These are phyloP conservation scores for Terana coerulea DNA, from an alignment of 768 basidiomycete species.

Conservation along the genomic window DNA sequence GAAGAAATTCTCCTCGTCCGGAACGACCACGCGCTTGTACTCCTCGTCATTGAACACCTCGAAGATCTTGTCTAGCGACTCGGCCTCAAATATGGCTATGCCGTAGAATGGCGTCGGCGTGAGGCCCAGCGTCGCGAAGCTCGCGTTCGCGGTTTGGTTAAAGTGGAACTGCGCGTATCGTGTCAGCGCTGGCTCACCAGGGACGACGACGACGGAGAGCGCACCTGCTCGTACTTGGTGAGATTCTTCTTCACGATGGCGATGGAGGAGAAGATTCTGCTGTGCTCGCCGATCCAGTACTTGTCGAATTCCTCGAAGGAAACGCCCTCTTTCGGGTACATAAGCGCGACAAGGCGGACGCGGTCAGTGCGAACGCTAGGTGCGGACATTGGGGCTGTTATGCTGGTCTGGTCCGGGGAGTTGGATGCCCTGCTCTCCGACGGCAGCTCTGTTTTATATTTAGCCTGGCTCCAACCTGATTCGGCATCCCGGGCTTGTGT, in stretches of 20 bases:
- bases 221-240: constrained; percentile 34
- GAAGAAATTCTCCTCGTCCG: constrained; percentile 14
- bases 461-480: too few relatives aligned
- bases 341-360: constrained; percentile 26
- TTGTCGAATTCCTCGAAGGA: constrained; percentile 27
- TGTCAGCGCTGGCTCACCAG: neutral
- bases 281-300: constrained; percentile 5
- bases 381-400: too few relatives aligned
- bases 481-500: too few relatives aligned
- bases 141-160: constrained; percentile 8
- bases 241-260: constrained; percentile 28
- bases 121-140: constrained; percentile 17
- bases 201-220: neutral
- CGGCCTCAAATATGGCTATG: constrained; percentile 15
- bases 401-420: too few relatives aligned
- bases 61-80: constrained; percentile 9
- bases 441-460: too few relatives aligned
- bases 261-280: neutral
- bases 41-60: constrained; percentile 14
- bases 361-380: constrained; percentile 23
- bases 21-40: constrained; percentile 13
- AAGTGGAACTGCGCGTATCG: constrained; percentile 18
- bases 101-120: constrained; percentile 25
- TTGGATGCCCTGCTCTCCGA: too few relatives aligned
- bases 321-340: constrained; percentile 26